Percentiles rank a stretch among this genome's conserved stretches.
These are phyloP conservation scores for Daldinia concentrica DNA, from an alignment of 495 filamentous ascomycete species.

Conservation along the genomic window DNA sequence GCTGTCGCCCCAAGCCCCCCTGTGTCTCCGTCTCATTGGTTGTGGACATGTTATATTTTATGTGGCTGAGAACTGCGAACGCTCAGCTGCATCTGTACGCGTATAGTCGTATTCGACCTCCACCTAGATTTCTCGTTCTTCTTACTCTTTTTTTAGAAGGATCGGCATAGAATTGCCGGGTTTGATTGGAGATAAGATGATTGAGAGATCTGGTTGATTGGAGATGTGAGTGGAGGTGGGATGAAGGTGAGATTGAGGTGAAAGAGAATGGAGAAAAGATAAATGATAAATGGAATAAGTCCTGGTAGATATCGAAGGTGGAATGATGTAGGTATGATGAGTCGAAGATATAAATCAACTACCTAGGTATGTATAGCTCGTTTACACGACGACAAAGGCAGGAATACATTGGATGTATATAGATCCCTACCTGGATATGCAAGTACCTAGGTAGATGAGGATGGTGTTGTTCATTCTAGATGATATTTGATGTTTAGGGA, in stretches of 20 bases:
- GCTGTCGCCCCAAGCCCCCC: constrained; percentile 27
- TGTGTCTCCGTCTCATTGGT: constrained; percentile 35
- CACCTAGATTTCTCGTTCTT: not conserved
- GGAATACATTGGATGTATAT: not conserved
- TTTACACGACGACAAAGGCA: constrained; percentile 3
- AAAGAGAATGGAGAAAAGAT: constrained; percentile 1
- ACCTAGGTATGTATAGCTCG: constrained; percentile 15
- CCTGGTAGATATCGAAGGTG: constrained; percentile 4
- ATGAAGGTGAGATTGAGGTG: constrained; percentile 1
- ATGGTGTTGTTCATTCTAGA: not conserved
- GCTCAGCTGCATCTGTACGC: constrained; percentile 26
- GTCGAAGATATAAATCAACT: constrained; percentile 14
- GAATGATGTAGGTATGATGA: constrained; percentile 40
- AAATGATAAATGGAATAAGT: constrained; percentile 5
- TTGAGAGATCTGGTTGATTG: constrained; percentile 22
- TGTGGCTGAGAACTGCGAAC: constrained; percentile 32
- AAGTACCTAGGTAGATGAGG: not conserved
- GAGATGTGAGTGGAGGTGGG: constrained; percentile 20
- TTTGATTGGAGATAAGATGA: constrained; percentile 18
- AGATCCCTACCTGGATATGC: not conserved
- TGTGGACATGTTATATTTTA: constrained; percentile 24
- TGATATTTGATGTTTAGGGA: not conserved
- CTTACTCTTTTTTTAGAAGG: constrained; percentile 19
- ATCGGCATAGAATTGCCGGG: constrained; percentile 27
- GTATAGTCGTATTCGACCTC: constrained; percentile 16